Base-by-base conservation (phyloP, 225 moss, liverwort and hornwort species). In the Neckera pumila region DNA sequence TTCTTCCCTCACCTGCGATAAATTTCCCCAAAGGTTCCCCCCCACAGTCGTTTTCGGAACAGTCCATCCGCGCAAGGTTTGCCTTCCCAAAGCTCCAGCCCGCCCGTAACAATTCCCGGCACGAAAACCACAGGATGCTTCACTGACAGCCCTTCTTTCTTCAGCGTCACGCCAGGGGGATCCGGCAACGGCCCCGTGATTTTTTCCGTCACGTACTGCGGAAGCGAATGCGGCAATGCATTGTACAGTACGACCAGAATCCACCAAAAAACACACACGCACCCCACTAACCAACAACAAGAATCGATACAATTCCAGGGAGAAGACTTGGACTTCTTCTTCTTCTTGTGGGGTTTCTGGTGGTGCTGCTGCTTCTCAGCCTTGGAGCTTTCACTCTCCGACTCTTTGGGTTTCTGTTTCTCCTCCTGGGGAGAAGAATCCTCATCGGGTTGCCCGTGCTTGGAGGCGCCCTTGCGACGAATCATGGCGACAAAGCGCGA, bases 21-120 rank as follows among this genome's bases (percentile, higher is more conserved):
- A 78, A 99, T 94, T 74, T 97, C 97, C 33, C 98, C 98, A 84
- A 99, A 99, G 10, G 96, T 97, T 38, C 98, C 98, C 53, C 98
- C 98, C 98, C 98, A 99, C 49, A 99, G 87, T 28, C 97, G 95
- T 86, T 99, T 99, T 73, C 98, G 94, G 79, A 99, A 99, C 67
- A 99, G 86, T 6, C 94, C 94, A 66, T 96, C 94, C 19, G 95
- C 93, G 79, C 98, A 99, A 27, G 94, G 93, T 87, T 96, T 96
- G 12, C 98, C 98, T 90, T 90, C 61, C 97, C 97, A 99, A n/a
- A 99, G 96, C 90, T 99, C 98, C 87, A 99, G 87, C 42, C 97
- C 98, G 53, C 96, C 98, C 10, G 98, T 99, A 16, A 99, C 98
- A 87, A 99, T 99, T 85, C 98, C 98, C 31, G 98, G 98, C 49